Percentiles rank a stretch among this genome's conserved stretches.
These are phyloP conservation scores for Bocquillonia castaneifolia DNA, from an alignment of 441 rosid species.

Conservation along the genomic window DNA sequence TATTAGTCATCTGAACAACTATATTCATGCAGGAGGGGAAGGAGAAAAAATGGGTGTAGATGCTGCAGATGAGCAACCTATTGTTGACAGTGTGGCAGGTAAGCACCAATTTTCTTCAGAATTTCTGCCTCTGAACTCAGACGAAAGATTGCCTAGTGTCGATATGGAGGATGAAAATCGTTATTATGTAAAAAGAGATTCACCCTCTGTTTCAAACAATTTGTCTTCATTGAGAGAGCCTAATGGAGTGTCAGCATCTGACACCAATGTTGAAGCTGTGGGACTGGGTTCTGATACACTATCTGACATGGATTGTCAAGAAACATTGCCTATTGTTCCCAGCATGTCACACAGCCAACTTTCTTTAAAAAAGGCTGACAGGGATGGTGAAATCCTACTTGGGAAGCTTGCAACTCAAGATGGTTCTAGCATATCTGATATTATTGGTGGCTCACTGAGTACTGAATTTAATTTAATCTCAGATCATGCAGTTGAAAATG, in stretches of 20 bases:
- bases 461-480: constrained; percentile 26
- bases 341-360: constrained; percentile 27
- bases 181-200: constrained; percentile 27
- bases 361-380: constrained; percentile 32
- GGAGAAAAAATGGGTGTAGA: constrained; percentile 28
- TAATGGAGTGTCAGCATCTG: constrained; percentile 32
- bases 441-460: constrained; percentile 26
- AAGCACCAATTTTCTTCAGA: constrained; percentile 28
- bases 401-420: constrained; percentile 35
- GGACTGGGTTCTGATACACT: constrained; percentile 35
- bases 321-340: constrained; percentile 27
- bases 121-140: constrained; percentile 21
- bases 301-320: constrained; percentile 38
- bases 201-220: constrained; percentile 30
- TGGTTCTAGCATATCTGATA: constrained; percentile 31
- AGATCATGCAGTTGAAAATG: constrained; percentile 18
- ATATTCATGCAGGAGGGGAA: constrained; percentile 30
- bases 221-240: constrained; percentile 31
- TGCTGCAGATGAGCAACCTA: constrained; percentile 33
- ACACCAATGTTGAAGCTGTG: constrained; percentile 33
- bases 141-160: constrained; percentile 24
- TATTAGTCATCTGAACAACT: constrained; percentile 26
- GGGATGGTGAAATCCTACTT: constrained; percentile 26
- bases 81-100: constrained; percentile 24
- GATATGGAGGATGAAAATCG: constrained; percentile 25